A percentile compares a stretch with the other conserved stretches of the same genome.
Conservation (phyloP, 257 asterid genomes). For the Petunia secreta region DNA sequence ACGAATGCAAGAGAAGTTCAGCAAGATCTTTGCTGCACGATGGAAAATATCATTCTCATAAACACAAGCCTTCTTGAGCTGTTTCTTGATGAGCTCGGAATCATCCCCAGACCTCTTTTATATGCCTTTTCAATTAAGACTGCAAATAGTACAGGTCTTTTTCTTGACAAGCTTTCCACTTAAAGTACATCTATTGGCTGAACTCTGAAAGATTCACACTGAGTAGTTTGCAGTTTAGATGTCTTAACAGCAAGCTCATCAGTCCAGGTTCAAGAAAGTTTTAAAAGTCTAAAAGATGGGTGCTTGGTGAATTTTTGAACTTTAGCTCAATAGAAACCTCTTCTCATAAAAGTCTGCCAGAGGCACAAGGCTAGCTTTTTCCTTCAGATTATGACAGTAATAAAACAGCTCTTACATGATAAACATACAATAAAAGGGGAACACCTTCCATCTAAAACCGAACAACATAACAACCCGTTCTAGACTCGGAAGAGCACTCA, state of each 20-base stretch:
- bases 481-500: not conserved
- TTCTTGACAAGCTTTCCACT: not conserved
- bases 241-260: conserved; percentile 1
- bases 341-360: not conserved
- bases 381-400: not conserved
- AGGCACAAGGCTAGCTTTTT: not conserved
- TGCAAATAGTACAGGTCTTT: not conserved
- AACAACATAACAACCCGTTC: not conserved
- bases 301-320: not conserved
- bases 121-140: not conserved
- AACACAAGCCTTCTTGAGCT: not conserved
- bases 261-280: not conserved
- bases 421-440: not conserved
- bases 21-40: too few species aligned
- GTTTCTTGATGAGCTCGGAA: not conserved
- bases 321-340: not conserved
- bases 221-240: not conserved
- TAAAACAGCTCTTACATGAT: conserved; percentile 1
- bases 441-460: not conserved
- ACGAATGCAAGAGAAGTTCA: not conserved
- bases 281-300: not conserved
- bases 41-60: not conserved
- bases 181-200: not conserved
- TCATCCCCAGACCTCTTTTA: too few species aligned
- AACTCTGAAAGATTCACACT: not conserved